Evolutionary conservation across 768 basidiomycete genomes (phyloP).

Genomic region (Ramaria sp.): DNA sequence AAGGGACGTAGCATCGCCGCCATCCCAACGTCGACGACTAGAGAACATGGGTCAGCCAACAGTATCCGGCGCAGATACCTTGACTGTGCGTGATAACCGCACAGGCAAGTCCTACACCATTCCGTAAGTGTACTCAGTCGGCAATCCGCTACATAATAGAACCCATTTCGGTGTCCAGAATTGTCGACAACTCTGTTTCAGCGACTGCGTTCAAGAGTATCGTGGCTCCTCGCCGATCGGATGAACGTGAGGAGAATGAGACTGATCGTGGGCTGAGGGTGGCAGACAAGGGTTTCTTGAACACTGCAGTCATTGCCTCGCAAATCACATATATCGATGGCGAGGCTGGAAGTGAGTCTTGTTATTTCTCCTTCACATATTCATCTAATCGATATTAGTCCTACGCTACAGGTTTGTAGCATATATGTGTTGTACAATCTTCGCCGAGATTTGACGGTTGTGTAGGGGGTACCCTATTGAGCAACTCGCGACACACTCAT

Average conservation of each 20-base stretch:
- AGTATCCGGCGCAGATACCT: slow-evolving; percentile 16
- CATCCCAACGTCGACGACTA: neutral
- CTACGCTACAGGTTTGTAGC: slow-evolving; percentile 57
- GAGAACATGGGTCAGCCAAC: slow-evolving; percentile 5
- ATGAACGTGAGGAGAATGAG: slow-evolving; percentile 73
- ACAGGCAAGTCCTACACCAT: slow-evolving; percentile 70
- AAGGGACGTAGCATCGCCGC: neutral
- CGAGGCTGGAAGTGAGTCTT: slow-evolving; percentile 56
- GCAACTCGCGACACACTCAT: slow-evolving; percentile 70
- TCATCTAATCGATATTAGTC: slow-evolving; percentile 23
- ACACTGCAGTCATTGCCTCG: slow-evolving; percentile 72
- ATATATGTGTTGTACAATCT: neutral
- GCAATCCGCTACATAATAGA: neutral
- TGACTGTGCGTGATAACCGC: slow-evolving; percentile 75
- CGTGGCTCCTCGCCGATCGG: slow-evolving; percentile 41
- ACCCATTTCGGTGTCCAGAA: slow-evolving; percentile 30
- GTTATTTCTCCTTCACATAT: slow-evolving; percentile 13
- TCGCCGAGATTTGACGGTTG: neutral
- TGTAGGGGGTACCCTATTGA: slow-evolving; percentile 86
- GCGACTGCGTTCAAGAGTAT: slow-evolving; percentile 78
- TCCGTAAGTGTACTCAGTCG: slow-evolving; percentile 39
- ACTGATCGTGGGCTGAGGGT: slow-evolving; percentile 74
- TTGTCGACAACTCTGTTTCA: slow-evolving; percentile 67
- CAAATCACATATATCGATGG: slow-evolving; percentile 89
- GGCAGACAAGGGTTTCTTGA: slow-evolving; percentile 70